Conservation (phyloP, 805 yeast species). For the Zygotorulaspora danielsina region DNA sequence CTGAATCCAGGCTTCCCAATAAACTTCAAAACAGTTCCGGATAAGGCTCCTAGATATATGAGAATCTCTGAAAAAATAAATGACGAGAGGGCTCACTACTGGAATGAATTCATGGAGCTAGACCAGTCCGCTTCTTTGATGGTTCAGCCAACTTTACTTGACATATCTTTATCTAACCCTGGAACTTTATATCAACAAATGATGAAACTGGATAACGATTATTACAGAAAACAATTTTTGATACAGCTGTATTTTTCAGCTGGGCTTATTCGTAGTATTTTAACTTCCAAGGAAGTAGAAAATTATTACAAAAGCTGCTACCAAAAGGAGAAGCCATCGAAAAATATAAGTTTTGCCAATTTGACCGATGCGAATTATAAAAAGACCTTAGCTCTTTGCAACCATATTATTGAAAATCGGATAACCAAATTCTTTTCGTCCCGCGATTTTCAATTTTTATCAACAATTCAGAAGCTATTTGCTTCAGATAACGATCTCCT, state of each 20-base stretch:
- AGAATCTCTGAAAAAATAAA: slow-evolving; percentile 12
- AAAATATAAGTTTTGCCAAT: slow-evolving; percentile 9
- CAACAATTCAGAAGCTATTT: slow-evolving; percentile 13
- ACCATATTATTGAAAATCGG: slow-evolving; percentile 16
- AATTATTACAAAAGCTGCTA: slow-evolving; percentile 20
- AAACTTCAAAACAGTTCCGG: slow-evolving; percentile 12
- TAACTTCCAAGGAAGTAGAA: slow-evolving; percentile 19
- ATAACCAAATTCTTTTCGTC: slow-evolving; percentile 22
- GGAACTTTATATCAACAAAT: slow-evolving; percentile 23
- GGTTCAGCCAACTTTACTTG: slow-evolving; percentile 23
- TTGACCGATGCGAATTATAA: slow-evolving; percentile 17
- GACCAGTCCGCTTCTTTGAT: slow-evolving; percentile 5
- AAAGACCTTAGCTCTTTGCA: slow-evolving; percentile 17
- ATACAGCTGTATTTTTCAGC: slow-evolving; percentile 24
- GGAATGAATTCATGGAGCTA: slow-evolving; percentile 12
- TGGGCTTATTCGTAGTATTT: slow-evolving; percentile 15
- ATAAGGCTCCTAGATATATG: slow-evolving; percentile 18
- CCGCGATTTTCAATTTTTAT: slow-evolving; percentile 24
- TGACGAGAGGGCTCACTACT: slow-evolving; percentile 13
- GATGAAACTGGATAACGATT: slow-evolving; percentile 22
- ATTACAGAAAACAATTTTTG: slow-evolving; percentile 30
- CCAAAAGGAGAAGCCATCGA: slow-evolving; percentile 24
- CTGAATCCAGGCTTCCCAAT: slow-evolving; percentile 19
- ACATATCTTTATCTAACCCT: slow-evolving; percentile 21
- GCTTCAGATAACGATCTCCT: slow-evolving; percentile 18